Conservation (phyloP, 202 grass and related monocot genomes). For the Zizania palustris region DNA sequence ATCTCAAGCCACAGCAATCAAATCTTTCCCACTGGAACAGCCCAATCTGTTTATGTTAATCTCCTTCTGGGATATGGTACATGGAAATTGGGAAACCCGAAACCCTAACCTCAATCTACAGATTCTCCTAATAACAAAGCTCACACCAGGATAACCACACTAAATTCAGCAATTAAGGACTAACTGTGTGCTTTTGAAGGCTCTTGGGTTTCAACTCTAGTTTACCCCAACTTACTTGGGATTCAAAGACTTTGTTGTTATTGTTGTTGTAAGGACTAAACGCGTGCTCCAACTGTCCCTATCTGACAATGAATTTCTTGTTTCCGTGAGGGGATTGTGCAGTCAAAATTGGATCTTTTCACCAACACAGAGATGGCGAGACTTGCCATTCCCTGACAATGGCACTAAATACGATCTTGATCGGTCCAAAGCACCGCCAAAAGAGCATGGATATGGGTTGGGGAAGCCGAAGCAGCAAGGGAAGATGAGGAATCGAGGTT, state of each 20-base stretch:
- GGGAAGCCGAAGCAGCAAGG: neutral
- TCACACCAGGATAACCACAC: neutral
- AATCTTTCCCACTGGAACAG: neutral
- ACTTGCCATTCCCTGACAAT: neutral
- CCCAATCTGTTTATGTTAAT: neutral
- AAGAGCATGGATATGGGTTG: neutral
- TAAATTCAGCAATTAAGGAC: neutral
- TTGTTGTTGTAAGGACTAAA: slow-evolving; percentile 5
- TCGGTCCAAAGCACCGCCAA: neutral
- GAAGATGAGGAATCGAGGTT: neutral
- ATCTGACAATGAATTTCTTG: neutral
- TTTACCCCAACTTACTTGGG: too few species aligned
- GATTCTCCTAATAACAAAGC: neutral
- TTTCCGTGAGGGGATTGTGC: neutral
- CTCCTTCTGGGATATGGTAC: neutral
- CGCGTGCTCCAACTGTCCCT: neutral
- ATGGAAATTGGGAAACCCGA: neutral
- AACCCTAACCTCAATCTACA: neutral
- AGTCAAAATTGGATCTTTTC: neutral
- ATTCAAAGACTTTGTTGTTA: too few species aligned
- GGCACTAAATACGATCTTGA: neutral
- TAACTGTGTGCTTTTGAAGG: too few species aligned
- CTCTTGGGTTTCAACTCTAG: too few species aligned
- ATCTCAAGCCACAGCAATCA: neutral
- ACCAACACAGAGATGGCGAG: neutral